Conservation (phyloP, 2,329 filamentous ascomycete species). For the Phoma herbarum region DNA sequence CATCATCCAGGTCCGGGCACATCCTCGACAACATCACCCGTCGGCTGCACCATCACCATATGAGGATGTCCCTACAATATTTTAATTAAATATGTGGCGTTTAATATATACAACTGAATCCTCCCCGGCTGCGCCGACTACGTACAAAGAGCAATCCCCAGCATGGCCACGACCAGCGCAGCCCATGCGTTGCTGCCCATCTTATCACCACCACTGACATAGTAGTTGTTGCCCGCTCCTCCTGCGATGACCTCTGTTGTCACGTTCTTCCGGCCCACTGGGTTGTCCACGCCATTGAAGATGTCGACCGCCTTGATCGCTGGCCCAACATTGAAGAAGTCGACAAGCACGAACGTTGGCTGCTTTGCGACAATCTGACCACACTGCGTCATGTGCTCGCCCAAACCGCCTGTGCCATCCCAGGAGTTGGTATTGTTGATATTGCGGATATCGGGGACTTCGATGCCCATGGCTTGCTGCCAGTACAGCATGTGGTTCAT, state of each 20-base stretch:
- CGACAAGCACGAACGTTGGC: slow-evolving; percentile 77
- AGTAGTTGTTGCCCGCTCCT: slow-evolving; percentile 9
- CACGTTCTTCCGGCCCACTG: slow-evolving; percentile 54
- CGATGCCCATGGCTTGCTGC: slow-evolving; percentile 51
- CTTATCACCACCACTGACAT: slow-evolving; percentile 10
- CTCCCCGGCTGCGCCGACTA: neutral
- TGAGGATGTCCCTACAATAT: neutral
- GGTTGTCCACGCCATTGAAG: slow-evolving; percentile 65
- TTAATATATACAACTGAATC: neutral
- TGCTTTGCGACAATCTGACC: slow-evolving; percentile 65
- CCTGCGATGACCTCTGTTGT: slow-evolving; percentile 16
- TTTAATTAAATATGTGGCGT: neutral
- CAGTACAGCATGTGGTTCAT: slow-evolving; percentile 81
- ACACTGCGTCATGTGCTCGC: slow-evolving; percentile 49
- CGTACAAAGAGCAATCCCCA: slow-evolving; percentile 7
- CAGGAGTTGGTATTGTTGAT: slow-evolving; percentile 72
- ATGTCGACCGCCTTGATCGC: slow-evolving; percentile 72
- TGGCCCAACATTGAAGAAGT: slow-evolving; percentile 78
- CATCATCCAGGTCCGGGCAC: neutral
- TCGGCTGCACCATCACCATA: neutral
- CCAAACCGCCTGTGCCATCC: slow-evolving; percentile 62
- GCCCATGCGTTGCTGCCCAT: slow-evolving; percentile 10
- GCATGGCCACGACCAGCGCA: slow-evolving; percentile 10
- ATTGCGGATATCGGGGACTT: slow-evolving; percentile 52
- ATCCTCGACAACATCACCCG: neutral